These are phyloP conservation scores for Fusarium praegraminearum DNA, from an alignment of 2,329 filamentous ascomycete genomes.

Conservation along the genomic window DNA sequence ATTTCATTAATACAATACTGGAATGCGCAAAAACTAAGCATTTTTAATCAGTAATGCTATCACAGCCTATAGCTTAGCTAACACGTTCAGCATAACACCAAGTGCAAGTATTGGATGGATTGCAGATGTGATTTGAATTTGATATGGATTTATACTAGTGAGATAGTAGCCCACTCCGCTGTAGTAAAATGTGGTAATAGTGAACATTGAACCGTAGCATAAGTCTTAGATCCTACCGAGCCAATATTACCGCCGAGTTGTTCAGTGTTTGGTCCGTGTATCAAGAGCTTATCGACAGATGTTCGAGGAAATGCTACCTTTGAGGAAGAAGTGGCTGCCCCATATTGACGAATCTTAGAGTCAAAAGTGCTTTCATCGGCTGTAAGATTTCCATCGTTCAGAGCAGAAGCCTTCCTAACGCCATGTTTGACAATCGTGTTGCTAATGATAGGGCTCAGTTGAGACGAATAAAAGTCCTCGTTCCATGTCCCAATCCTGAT, in stretches of 20 bases:
- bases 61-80: no score
- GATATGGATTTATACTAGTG: fast-evolving
- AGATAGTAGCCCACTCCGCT: neutral
- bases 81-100: no score
- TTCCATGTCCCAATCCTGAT: neutral
- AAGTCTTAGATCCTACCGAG: no score
- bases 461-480: neutral
- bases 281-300: neutral
- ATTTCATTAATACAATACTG: no score
- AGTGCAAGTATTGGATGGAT: no score
- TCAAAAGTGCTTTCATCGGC: neutral
- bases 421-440: neutral
- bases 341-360: fast-evolving
- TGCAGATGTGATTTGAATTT: no score
- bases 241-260: fast-evolving
- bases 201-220: neutral
- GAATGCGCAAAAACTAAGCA: no score
- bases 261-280: fast-evolving
- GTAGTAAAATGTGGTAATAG: neutral
- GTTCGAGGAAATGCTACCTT: neutral
- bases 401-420: fast-evolving
- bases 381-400: fast-evolving
- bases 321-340: neutral
- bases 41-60: no score
- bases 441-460: neutral